These are phyloP conservation scores for Aspergillus flavus DNA, from an alignment of 2,329 filamentous ascomycete species.

Conservation along the genomic window DNA sequence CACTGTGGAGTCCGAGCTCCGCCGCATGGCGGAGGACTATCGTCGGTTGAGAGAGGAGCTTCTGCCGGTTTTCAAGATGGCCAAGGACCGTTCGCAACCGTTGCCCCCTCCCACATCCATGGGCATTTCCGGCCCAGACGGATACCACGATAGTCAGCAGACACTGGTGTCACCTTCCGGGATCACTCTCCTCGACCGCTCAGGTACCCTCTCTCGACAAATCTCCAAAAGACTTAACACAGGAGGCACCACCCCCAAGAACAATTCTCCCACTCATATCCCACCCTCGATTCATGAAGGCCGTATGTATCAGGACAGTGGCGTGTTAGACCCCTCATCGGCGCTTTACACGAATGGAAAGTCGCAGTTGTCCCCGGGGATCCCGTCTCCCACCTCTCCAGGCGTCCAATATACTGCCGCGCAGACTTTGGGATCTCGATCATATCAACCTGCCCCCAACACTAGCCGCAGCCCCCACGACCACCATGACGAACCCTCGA, in stretches of 20 bases:
- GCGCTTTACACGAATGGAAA: constrained; percentile 68
- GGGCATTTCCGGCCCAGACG: constrained; percentile 24
- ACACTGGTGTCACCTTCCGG: constrained; percentile 41
- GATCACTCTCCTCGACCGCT: constrained; percentile 38
- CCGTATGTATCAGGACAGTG: constrained; percentile 55
- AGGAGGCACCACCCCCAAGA: constrained; percentile 73
- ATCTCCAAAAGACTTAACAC: constrained; percentile 74
- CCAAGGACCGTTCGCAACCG: constrained; percentile 89
- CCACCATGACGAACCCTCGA: constrained; percentile 40
- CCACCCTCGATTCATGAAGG: constrained; percentile 67
- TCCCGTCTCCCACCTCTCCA: constrained; percentile 50
- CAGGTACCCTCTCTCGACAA: constrained; percentile 66
- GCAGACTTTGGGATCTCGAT: constrained; percentile 48
- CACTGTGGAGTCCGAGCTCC: constrained; percentile 78
- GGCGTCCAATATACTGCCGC: constrained; percentile 39
- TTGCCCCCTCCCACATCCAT: constrained; percentile 62
- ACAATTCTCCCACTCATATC: constrained; percentile 71
- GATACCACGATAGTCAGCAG: constrained; percentile 40
- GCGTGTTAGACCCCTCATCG: constrained; percentile 67
- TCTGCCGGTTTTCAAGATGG: constrained; percentile 83
- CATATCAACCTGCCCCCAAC: constrained; percentile 41
- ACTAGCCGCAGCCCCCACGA: constrained; percentile 38
- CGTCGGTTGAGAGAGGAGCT: constrained; percentile 86
- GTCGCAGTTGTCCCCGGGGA: constrained; percentile 54
- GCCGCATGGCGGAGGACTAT: constrained; percentile 84